phyloP scores from a whole-genome alignment of 1,284 basidiomycete genomes.

The Puccinia hordei region DNA sequence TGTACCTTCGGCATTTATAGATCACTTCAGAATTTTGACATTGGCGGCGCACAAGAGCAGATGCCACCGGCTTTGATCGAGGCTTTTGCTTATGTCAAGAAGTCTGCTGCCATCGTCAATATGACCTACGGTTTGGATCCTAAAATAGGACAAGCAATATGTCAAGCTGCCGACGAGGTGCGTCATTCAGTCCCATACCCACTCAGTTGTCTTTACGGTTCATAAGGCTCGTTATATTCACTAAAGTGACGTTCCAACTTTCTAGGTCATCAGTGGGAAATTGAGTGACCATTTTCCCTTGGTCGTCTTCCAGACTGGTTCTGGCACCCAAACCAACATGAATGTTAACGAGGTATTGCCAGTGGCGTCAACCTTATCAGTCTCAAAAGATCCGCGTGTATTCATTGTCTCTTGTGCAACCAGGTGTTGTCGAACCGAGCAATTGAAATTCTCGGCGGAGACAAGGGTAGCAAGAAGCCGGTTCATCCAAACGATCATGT shows the following conservation, averaged over 20 bases:
- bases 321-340: slow-evolving; percentile 99
- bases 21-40: slow-evolving; percentile 97
- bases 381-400: neutral
- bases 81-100: slow-evolving; percentile 97
- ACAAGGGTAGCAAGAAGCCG: slow-evolving; percentile 92
- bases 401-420: neutral
- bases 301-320: slow-evolving; percentile 99
- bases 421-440: slow-evolving; percentile 98
- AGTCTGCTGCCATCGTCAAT: slow-evolving; percentile 93
- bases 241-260: neutral
- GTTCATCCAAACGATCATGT: slow-evolving; percentile 99
- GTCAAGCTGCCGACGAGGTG: slow-evolving; percentile 90
- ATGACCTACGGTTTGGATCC: slow-evolving; percentile 85
- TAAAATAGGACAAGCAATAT: slow-evolving; percentile 84
- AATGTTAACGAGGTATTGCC: slow-evolving; percentile 85
- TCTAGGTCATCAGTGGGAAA: slow-evolving; percentile 89
- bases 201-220: neutral
- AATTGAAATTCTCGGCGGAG: slow-evolving; percentile 92
- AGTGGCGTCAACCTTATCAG: neutral
- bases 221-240: neutral
- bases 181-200: neutral
- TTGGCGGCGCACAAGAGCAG: slow-evolving; percentile 88
- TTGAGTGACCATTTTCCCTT: slow-evolving; percentile 94
- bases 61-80: slow-evolving; percentile 93
- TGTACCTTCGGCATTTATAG: slow-evolving; percentile 60